phyloP scores from a whole-genome alignment of 331 rosid genomes.

The Telfairia occidentalis region DNA sequence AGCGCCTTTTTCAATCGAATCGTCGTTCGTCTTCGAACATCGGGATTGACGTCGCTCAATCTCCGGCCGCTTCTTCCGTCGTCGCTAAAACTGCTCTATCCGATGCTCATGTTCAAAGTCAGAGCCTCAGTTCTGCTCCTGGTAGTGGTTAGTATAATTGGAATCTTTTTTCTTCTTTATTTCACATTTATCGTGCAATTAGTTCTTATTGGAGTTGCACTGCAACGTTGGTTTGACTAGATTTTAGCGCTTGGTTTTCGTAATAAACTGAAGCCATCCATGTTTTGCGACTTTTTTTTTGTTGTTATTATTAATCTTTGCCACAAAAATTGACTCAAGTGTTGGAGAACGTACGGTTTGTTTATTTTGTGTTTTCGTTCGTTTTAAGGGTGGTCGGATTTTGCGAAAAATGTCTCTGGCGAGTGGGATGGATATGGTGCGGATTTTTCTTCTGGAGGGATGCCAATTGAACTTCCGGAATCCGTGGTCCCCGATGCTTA shows the following conservation, averaged over 20 bases:
- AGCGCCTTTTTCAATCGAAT: neutral
- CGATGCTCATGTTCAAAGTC: conserved; percentile 18
- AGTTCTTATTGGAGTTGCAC: neutral
- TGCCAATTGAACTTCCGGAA: conserved; percentile 69
- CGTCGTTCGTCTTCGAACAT: conserved; percentile 14
- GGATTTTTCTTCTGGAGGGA: conserved; percentile 64
- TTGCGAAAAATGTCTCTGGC: conserved; percentile 68
- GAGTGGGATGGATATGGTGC: conserved; percentile 98
- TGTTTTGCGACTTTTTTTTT: neutral
- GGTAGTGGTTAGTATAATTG: conserved; percentile 18
- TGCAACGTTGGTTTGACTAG: neutral
- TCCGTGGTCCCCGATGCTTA: conserved; percentile 77
- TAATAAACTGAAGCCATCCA: neutral
- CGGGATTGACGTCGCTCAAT: conserved; percentile 10
- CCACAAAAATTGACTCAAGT: neutral
- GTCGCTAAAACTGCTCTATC: conserved; percentile 21
- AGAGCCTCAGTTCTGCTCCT: conserved; percentile 19
- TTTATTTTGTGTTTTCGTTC: conserved; percentile 11
- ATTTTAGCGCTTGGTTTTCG: neutral
- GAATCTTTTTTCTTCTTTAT: neutral
- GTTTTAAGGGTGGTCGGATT: conserved; percentile 58
- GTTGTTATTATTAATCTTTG: neutral
- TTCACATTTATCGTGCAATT: neutral
- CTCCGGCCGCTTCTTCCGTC: conserved; percentile 15
- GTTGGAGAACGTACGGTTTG: neutral